Evolutionary conservation across 371 early-diverging fungal genomes (phyloP).

Genomic region (Entomophthora muscae): DNA sequence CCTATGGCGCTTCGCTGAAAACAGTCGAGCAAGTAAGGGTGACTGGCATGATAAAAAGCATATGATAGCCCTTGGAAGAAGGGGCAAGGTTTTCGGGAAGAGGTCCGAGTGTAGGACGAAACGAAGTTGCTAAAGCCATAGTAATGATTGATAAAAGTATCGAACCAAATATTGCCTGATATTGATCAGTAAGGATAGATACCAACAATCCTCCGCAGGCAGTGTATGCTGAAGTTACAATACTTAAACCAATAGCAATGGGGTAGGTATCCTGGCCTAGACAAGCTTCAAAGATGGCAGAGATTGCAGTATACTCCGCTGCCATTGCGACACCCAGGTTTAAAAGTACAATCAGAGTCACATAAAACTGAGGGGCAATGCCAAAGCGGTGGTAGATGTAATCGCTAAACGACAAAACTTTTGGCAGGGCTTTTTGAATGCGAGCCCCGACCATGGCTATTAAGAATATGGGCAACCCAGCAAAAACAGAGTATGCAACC

Average conservation of each 20-base stretch:
- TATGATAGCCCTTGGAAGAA: constrained; percentile 24
- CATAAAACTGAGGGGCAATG: constrained; percentile 18
- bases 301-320: constrained; percentile 36
- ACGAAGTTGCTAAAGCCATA: constrained; percentile 31
- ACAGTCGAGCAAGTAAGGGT: constrained; percentile 28
- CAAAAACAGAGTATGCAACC: constrained; percentile 24
- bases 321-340: constrained; percentile 23
- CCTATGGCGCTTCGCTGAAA: constrained; percentile 35
- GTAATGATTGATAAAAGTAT: constrained; percentile 18
- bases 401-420: constrained; percentile 22
- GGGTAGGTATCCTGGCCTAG: constrained; percentile 24
- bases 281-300: constrained; percentile 23
- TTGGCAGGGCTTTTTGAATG: constrained; percentile 23
- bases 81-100: constrained; percentile 23
- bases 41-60: constrained; percentile 26
- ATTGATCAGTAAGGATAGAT: constrained; percentile 32
- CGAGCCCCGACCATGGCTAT: constrained; percentile 25
- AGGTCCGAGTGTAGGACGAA: constrained; percentile 16
- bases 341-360: constrained; percentile 25
- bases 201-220: constrained; percentile 37
- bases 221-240: constrained; percentile 33
- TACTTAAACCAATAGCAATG: constrained; percentile 25
- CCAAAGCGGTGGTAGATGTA: constrained; percentile 28
- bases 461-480: constrained; percentile 31
- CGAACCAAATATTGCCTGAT: constrained; percentile 25